phyloP scores from a whole-genome alignment of 441 rosid species.

The Pelargonium fulgidum region DNA sequence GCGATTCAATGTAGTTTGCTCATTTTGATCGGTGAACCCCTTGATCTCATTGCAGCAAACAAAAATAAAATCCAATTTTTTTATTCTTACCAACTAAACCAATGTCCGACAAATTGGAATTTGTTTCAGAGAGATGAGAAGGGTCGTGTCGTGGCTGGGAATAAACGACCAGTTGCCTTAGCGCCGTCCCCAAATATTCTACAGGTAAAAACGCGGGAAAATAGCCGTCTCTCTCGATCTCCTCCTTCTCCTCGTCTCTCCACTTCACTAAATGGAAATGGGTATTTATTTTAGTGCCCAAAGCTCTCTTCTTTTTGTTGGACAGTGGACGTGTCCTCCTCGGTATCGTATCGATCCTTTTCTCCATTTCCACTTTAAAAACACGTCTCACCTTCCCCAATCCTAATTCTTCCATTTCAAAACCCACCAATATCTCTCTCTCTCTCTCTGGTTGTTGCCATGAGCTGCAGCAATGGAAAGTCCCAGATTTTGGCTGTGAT shows the following conservation, averaged over 20 bases:
- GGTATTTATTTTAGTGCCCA: not conserved
- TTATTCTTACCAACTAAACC: no score
- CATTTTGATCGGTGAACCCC: no score
- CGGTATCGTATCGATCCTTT: not conserved
- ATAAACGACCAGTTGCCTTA: not conserved
- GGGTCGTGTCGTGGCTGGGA: no score
- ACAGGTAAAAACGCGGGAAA: conserved; percentile 1
- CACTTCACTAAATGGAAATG: not conserved
- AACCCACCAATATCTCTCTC: conserved; percentile 6
- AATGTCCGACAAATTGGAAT: no score
- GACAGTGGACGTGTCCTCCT: not conserved
- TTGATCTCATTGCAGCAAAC: no score
- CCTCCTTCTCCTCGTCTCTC: not conserved
- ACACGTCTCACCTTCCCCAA: not conserved
- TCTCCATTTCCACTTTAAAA: not conserved
- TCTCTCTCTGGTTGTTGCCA: conserved; percentile 4
- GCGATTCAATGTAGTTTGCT: no score
- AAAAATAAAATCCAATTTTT: no score
- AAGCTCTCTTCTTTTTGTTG: not conserved
- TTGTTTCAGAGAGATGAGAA: no score
- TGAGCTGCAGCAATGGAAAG: conserved; percentile 14
- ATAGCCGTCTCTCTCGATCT: not conserved
- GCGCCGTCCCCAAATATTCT: conserved; percentile 2
- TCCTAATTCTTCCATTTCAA: not conserved
- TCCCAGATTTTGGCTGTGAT: conserved; percentile 27